Base-by-base conservation (phyloP, 2,329 filamentous ascomycete genomes). In the Epichloe amarillans region DNA sequence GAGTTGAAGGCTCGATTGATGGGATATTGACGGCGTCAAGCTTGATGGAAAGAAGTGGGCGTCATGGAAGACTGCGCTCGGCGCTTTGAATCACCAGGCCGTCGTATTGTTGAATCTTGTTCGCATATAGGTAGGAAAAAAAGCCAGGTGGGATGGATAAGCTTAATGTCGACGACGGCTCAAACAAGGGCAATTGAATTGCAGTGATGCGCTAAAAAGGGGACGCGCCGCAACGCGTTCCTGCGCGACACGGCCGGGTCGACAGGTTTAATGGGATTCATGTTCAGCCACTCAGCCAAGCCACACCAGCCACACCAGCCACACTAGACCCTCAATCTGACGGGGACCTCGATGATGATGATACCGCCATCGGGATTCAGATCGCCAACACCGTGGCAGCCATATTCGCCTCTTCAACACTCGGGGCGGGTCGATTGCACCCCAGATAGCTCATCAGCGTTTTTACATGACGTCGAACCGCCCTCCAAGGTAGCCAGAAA, bases 181-280 rank as follows among this genome's bases (percentile, higher is more conserved):
- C 21, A 10, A 35, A 50, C 15, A 44, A 37, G 46, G 23, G 41
- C 43, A 47, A 47, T 4, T 30, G 14, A 26, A n/a, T 21, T 10
- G 33, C 33, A 21, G 12, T 46, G n/a, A 19, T 46, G 23, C 21
- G 39, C 33, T 19, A 59, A 58, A 26, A 58, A 59, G 54, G 53
- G 60, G 61, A 66, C 65, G 65, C 65, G 65, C 58, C 53, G 42
- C 44, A 47, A 62, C 65, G 61, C 65, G 65, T 55, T 23, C 36
- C 37, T 15, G 50, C 54, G 52, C 61, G 64, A 64, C 62, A 59
- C 53, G 53, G 5, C 57, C 58, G 56, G 56, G 19, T 47, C 12
- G 23, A 50, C 53, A 30, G 30, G 56, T 63, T 67, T 66, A 66
- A 67, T 66, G 60, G 63, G 51, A 52, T 30, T 15, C 2, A 17